Evolutionary conservation across 345 rosid genomes (phyloP), one percentile per base, ranked within the genome.

Genomic region (Syzygium aromaticum): DNA sequence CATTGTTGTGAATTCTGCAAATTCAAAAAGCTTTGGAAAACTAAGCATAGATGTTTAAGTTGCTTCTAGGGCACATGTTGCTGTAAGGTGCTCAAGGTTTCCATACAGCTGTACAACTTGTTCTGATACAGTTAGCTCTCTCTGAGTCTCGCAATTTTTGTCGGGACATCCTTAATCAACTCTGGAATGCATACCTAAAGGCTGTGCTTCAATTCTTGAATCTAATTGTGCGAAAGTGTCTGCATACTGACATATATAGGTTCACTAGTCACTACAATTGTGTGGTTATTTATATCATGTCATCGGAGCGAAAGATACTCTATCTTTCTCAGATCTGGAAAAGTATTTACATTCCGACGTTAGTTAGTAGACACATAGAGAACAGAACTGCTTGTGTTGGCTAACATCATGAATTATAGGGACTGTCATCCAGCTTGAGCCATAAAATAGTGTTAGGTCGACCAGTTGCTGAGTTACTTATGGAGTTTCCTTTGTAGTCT

Each of bases 1-100:
- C 94, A 90, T 92, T 64, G 94, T 89, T 40, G 94, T 94, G 89
- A 93, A 89, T 90, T 93, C 94, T 93, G 90, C 88, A 83, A 85
- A 85, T 54, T 13, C 27, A 56, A 25, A 88, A 30, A 80, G 21
- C 33, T 25, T n/a, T 15, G 40, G 77, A 64, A 64, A 64, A 64
- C 38, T 64, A 15, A 30, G 77, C 43, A 22, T 64, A 0, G 43
- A 64, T 64, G 43, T 64, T 28, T 63, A 63, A 28, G 77, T 63
- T 64, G 77, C 77, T 64, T 30, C 43, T 2, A 64, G 33, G 77
- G 77, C 77, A 15, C 77, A 30, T 33, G 43, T 2, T 64, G 23
- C 3, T 64, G 77, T 64, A 4, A 67, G 7, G 7, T 67, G 78
- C 23, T 8, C 12, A 67, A 30, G 46, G 78, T 67, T 67, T 67